A percentile compares a stretch with the other conserved stretches of the same genome.
phyloP scores from a whole-genome alignment of 108 stramenopile species.

The Skeletonema costatum region DNA sequence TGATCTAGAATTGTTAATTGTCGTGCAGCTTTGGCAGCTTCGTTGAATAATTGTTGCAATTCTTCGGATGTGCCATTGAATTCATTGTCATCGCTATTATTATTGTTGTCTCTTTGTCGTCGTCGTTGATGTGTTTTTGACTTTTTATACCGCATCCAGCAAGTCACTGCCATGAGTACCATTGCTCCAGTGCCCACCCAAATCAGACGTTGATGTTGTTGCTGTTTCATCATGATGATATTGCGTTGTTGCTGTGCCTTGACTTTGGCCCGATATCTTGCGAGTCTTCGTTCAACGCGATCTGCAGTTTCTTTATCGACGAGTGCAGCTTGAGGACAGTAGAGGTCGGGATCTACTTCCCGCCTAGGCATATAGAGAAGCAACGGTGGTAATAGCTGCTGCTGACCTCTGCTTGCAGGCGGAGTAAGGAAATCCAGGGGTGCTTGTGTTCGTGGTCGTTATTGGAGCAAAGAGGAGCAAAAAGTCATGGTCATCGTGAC shows the following conservation, averaged over 20 bases:
- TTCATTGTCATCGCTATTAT: background rate
- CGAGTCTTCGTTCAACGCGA: constrained; percentile 2
- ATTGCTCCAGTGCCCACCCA: background rate
- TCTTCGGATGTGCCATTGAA: constrained; percentile 13
- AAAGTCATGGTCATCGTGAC: too few species aligned
- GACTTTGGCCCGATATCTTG: constrained; percentile 5
- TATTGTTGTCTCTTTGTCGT: background rate
- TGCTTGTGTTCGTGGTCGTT: too few species aligned
- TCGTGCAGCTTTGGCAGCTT: constrained; percentile 24
- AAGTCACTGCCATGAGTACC: background rate
- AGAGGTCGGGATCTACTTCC: constrained; percentile 12
- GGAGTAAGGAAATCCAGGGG: too few species aligned
- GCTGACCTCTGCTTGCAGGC: too few species aligned
- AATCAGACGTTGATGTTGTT: background rate
- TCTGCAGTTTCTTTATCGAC: constrained; percentile 10
- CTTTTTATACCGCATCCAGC: background rate
- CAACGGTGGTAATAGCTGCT: too few species aligned
- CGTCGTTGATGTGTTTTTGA: background rate
- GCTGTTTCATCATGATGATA: background rate
- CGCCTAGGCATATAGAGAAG: constrained; percentile 1
- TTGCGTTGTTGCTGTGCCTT: background rate
- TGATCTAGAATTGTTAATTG: constrained; percentile 24
- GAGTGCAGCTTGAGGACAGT: constrained; percentile 30
- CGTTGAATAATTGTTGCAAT: constrained; percentile 28
- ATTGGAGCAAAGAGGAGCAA: too few species aligned